Percentiles rank a stretch among this genome's conserved stretches.
These are phyloP conservation scores for Ustanciosporium gigantosporum DNA, from an alignment of 1,284 basidiomycete genomes.

Conservation along the genomic window DNA sequence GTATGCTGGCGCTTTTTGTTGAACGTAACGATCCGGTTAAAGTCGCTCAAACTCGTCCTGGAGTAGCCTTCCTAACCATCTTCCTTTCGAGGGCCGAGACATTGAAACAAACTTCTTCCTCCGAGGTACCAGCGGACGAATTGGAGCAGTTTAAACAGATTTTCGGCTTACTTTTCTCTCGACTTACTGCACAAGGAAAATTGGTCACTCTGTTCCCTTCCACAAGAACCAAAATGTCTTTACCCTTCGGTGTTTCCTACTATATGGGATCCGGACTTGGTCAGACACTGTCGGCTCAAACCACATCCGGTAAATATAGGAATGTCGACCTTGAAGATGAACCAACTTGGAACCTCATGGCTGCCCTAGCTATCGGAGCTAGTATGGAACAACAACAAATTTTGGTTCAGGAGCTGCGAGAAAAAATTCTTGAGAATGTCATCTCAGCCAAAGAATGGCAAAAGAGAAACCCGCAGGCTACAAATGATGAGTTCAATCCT, in stretches of 20 bases:
- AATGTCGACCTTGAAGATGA: constrained; percentile 77
- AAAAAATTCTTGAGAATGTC: constrained; percentile 88
- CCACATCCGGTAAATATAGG: constrained; percentile 37
- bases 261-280: constrained; percentile 45
- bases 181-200: constrained; percentile 68
- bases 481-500: constrained; percentile 5
- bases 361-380: constrained; percentile 83
- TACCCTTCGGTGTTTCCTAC: constrained; percentile 66
- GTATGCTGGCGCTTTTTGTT: constrained; percentile 80
- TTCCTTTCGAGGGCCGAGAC: constrained; percentile 89
- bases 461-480: constrained; percentile 29
- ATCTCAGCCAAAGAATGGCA: constrained; percentile 68
- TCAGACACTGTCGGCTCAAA: constrained; percentile 15
- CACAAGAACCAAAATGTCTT: constrained; percentile 69
- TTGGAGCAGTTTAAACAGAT: constrained; percentile 74
- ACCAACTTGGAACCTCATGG: constrained; percentile 89
- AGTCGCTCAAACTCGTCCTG: constrained; percentile 77
- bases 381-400: constrained; percentile 80
- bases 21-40: constrained; percentile 77
- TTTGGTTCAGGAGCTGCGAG: constrained; percentile 82
- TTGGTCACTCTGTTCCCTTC: constrained; percentile 86
- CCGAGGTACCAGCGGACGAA: constrained; percentile 68
- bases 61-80: constrained; percentile 86
- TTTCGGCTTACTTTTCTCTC: constrained; percentile 80
- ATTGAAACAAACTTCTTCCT: constrained; percentile 69